phyloP scores from a whole-genome alignment of 768 basidiomycete genomes.

The Serendipita sp. region DNA sequence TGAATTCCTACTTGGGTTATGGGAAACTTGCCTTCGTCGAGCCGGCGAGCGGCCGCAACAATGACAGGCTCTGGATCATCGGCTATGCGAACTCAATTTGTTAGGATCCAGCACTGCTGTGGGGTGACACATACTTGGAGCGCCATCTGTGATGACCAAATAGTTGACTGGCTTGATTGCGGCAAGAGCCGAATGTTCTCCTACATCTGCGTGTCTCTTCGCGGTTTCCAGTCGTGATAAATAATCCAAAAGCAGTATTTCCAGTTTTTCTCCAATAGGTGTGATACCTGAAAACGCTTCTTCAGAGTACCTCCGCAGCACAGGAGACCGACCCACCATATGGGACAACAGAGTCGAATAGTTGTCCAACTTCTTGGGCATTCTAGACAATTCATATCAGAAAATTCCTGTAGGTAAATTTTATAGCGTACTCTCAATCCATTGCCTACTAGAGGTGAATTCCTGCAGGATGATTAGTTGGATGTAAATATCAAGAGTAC shows the following conservation, averaged over 20 bases:
- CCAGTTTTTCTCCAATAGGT: slow-evolving; percentile 25
- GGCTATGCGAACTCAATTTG: background rate
- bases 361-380: slow-evolving; percentile 19
- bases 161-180: slow-evolving; percentile 39
- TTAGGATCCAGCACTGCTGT: slow-evolving; percentile 12
- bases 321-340: slow-evolving; percentile 26
- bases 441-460: background rate
- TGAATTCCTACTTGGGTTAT: slow-evolving; percentile 23
- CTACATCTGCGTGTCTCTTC: slow-evolving; percentile 13
- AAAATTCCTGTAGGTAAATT: too few relatives aligned
- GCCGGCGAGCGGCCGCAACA: slow-evolving; percentile 15
- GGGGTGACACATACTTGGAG: slow-evolving; percentile 24
- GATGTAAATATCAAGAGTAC: background rate
- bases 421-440: background rate
- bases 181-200: slow-evolving; percentile 15
- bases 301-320: background rate
- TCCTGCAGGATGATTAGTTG: background rate
- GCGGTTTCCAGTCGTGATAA: slow-evolving; percentile 22
- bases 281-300: background rate
- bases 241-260: slow-evolving; percentile 25
- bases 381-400: slow-evolving; percentile 18
- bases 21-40: slow-evolving; percentile 21
- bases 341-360: slow-evolving; percentile 31
- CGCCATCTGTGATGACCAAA: slow-evolving; percentile 49
- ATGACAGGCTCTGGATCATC: slow-evolving; percentile 17